Conservation (phyloP, 1,284 basidiomycete species). For the Moesziomyces aphidis region DNA sequence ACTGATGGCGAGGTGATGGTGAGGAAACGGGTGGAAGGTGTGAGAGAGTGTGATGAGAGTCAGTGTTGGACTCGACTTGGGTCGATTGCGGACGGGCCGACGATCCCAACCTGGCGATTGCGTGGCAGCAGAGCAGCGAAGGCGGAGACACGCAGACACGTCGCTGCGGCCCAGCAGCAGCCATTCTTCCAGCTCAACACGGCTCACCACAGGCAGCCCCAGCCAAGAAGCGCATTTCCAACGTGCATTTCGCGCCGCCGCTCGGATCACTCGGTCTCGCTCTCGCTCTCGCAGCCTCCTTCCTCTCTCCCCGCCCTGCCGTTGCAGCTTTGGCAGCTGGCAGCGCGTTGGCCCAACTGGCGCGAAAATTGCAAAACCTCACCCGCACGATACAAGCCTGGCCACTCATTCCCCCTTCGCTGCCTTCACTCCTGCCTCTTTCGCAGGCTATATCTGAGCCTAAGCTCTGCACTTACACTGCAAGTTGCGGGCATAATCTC, state of each 20-base stretch:
- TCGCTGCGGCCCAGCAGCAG: background rate
- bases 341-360: background rate
- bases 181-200: constrained; percentile 42
- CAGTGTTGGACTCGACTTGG: constrained; percentile 16
- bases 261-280: constrained; percentile 38
- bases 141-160: too few species aligned
- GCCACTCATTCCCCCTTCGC: too few species aligned
- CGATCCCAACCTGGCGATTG: constrained; percentile 1
- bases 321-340: background rate
- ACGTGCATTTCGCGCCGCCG: constrained; percentile 9
- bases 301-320: constrained; percentile 1
- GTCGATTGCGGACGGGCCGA: constrained; percentile 3
- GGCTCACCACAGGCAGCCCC: constrained; percentile 14
- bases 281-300: background rate
- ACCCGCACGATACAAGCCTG: too few species aligned
- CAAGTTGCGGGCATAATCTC: too few species aligned
- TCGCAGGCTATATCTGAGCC: too few species aligned
- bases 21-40: constrained; percentile 2
- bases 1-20: background rate
- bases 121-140: constrained; percentile 5
- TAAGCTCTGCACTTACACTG: too few species aligned
- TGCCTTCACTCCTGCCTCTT: too few species aligned
- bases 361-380: too few species aligned
- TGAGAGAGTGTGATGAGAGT: background rate
- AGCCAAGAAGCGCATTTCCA: background rate